Evolutionary conservation across 495 filamentous ascomycete genomes (phyloP), one percentile per base, ranked within the genome.

Genomic region (Neurospora sp.): DNA sequence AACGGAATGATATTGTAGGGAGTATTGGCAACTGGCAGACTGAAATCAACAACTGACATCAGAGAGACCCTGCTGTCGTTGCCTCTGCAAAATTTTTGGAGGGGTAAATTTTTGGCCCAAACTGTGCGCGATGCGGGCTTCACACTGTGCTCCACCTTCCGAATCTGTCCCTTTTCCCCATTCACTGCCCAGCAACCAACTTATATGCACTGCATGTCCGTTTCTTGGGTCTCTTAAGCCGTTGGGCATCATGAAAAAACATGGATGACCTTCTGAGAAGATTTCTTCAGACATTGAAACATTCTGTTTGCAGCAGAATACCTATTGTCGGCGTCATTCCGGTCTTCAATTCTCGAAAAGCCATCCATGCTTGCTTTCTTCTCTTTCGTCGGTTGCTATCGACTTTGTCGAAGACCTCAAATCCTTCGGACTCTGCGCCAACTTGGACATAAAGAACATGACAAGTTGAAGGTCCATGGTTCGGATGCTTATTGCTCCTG

Each of bases 41-140:
- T 18, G 53, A 65, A 35, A 65, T 35, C 53, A 37, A 65, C 53
- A 65, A 65, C 53, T 65, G 53, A 65, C 53, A 61, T 61, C 27
- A 35, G 53, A 65, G 53, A 35, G 22, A 61, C 27, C 69, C 69
- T 70, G 39, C 42, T 71, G 27, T 27, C 45, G 31, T 35, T 45
- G 40, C 70, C 38, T 71, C 70, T 59, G 70, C 53, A 71, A 71
- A 76, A 73, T 59, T 71, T 76, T 75, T 75, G 75, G 69, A 71
- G 47, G 70, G 70, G 42, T 71, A 47, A 35, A 35, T 7, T 59
- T 71, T 42, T 71, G 8, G 42, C 42, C 31, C 70, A 59, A 9
- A 71, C 42, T 20, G 70, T 71, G 70, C 70, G 31, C 6, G 1
- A 1, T 2, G 3, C n/a, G 20, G 1, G 1, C 1, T 61, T 1